Percentiles rank a stretch among this genome's conserved stretches.
phyloP scores from a whole-genome alignment of 352 stramenopile genomes.

The Globisporangium cylindrosporum region DNA sequence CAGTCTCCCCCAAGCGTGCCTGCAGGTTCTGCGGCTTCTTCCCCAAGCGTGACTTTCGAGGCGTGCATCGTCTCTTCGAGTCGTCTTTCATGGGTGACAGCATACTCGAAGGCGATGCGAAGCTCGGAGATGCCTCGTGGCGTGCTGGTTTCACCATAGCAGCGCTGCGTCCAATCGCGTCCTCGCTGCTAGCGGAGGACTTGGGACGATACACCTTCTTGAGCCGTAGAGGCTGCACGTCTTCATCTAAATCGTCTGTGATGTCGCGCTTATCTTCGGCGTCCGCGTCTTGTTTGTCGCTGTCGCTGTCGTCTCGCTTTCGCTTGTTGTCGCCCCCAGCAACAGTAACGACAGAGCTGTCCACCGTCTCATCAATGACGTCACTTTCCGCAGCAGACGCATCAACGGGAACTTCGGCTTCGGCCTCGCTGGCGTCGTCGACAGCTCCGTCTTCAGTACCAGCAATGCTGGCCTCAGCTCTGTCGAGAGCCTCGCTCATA shows the following conservation, averaged over 20 bases:
- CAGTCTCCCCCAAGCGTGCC: conserved; percentile 28
- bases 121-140: conserved; percentile 11
- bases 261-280: neutral
- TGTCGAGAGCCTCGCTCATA: neutral
- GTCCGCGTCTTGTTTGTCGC: neutral
- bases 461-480: neutral
- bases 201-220: conserved; percentile 9
- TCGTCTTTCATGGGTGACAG: conserved; percentile 58
- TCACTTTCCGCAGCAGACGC: neutral
- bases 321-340: conserved; percentile 10
- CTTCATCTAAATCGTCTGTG: neutral
- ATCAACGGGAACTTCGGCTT: neutral
- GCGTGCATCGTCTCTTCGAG: conserved; percentile 35
- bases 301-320: conserved; percentile 4
- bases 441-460: neutral
- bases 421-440: neutral
- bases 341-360: neutral
- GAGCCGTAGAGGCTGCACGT: conserved; percentile 11
- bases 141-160: neutral
- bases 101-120: conserved; percentile 20
- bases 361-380: neutral
- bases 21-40: conserved; percentile 50
- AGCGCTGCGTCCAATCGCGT: neutral
- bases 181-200: neutral
- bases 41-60: conserved; percentile 33